Percentiles rank a stretch among this genome's conserved stretches.
phyloP scores from a whole-genome alignment of 768 basidiomycete genomes.

The Trametopsis cervina region DNA sequence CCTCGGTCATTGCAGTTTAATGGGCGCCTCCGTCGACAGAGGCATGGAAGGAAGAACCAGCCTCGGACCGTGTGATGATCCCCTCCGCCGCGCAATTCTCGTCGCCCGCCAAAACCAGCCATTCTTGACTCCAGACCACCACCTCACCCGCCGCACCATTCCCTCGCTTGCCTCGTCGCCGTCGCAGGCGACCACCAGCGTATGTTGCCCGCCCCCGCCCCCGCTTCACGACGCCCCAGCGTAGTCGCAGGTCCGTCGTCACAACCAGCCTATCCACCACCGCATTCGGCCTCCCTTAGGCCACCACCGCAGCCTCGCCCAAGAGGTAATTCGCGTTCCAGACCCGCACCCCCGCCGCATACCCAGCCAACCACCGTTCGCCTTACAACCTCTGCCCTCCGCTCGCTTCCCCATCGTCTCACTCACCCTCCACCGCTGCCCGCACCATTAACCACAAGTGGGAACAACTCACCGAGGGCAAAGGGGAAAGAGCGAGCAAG shows the following conservation, averaged over 20 bases:
- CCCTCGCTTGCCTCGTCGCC: neutral
- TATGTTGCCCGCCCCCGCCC: no score
- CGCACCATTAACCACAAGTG: conserved; percentile 51
- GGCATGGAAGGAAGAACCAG: neutral
- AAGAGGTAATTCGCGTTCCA: neutral
- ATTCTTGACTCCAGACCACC: neutral
- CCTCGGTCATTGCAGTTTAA: neutral
- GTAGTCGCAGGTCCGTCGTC: neutral
- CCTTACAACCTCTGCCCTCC: conserved; percentile 28
- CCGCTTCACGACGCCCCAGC: neutral
- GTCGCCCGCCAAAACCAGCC: neutral
- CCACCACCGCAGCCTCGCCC: neutral
- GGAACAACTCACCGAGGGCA: neutral
- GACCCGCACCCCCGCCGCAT: conserved; percentile 7
- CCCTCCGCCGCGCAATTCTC: neutral
- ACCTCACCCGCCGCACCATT: neutral
- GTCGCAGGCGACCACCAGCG: no score
- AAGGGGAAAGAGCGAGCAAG: conserved; percentile 7
- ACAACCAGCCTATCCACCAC: neutral
- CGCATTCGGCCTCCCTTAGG: neutral
- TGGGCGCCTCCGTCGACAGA: neutral
- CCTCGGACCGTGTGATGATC: neutral
- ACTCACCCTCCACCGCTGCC: conserved; percentile 34
- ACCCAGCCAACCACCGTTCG: conserved; percentile 26
- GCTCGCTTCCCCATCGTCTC: conserved; percentile 28